Evolutionary conservation across 169 alveolate genomes (phyloP), one percentile per base, ranked within the genome.

Genomic region (Plasmodium relictum): DNA sequence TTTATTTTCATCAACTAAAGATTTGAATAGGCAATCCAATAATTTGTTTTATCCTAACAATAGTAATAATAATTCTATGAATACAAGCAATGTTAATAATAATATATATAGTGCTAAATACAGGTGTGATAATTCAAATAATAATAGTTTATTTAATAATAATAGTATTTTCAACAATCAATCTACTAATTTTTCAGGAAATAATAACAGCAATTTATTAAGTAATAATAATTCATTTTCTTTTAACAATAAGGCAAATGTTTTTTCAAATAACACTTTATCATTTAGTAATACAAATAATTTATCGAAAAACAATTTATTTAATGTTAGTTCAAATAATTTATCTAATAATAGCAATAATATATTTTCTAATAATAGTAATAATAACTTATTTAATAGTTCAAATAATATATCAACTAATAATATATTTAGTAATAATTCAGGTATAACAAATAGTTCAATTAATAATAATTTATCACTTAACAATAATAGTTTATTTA

Each of bases 1-100:
- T 68, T 68, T 41, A 41, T 50, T 52, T 80, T 14, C 59, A 3
- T 37, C 50, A 61, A 74, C 45, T 71, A 71, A 74, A n/a, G 62
- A 16, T 42, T 31, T 9, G 45, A 58, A 26, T 44, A 14, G 50
- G 26, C 18, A 26, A n/a, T 39, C n/a, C 37, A 59, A 14, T 59
- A 44, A 22, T 48, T 14, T 48, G 39, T 73, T 71, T 24, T 71
- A 18, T 71, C 4, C 88, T 18, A 41, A 18, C 9, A 56, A 42
- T 37, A 22, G 44, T 22, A 68, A 44, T 44, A 68, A 63, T 37
- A 63, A 63, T 22, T 41, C 45, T 0, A 68, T 39, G 61, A 42
- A 48, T 56, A 16, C 62, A 9, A 66, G n/a, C 0, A 50, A 50
- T 66, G 54, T 31, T 8, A 70, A 70, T 37, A 70, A 10, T 31